These are phyloP conservation scores for Tulasnella sp. DNA, from an alignment of 768 basidiomycete species.

Conservation along the genomic window DNA sequence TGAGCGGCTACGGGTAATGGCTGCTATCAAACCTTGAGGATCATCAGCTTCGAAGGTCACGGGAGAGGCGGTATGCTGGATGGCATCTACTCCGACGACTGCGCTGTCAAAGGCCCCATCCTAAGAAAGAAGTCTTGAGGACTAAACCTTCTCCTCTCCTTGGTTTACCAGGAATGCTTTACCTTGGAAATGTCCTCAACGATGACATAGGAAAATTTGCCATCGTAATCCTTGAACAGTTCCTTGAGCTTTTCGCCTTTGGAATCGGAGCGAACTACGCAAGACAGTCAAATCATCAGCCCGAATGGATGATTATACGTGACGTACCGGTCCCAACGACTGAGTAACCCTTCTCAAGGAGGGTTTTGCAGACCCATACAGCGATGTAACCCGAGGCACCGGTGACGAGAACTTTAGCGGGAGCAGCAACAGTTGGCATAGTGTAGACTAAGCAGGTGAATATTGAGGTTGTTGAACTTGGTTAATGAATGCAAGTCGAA, in stretches of 20 bases:
- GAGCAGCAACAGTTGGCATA: slow-evolving; percentile 10
- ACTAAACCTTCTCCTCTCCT: too few species aligned
- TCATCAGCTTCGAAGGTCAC: slow-evolving; percentile 20
- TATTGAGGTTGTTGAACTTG: neutral
- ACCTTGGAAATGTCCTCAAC: slow-evolving; percentile 31
- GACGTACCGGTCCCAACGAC: slow-evolving; percentile 7
- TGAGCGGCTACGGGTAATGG: neutral
- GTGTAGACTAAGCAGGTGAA: too few species aligned
- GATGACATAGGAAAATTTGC: slow-evolving; percentile 50
- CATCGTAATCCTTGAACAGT: slow-evolving; percentile 41
- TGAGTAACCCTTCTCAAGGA: slow-evolving; percentile 9
- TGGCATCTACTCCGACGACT: slow-evolving; percentile 29
- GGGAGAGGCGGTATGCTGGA: slow-evolving; percentile 24
- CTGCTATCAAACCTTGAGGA: slow-evolving; percentile 4
- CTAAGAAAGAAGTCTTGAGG: neutral
- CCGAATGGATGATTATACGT: neutral
- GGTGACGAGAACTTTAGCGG: slow-evolving; percentile 15
- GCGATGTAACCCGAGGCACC: slow-evolving; percentile 13
- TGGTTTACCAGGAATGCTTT: too few species aligned
- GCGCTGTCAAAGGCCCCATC: slow-evolving; percentile 29
- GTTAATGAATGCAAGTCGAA: neutral
- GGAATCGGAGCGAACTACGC: slow-evolving; percentile 39
- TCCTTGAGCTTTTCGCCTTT: slow-evolving; percentile 50
- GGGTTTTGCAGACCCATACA: slow-evolving; percentile 9
- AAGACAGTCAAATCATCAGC: neutral